Base-by-base conservation (phyloP, 257 asterid genomes). In the Nicotiana knightiana region DNA sequence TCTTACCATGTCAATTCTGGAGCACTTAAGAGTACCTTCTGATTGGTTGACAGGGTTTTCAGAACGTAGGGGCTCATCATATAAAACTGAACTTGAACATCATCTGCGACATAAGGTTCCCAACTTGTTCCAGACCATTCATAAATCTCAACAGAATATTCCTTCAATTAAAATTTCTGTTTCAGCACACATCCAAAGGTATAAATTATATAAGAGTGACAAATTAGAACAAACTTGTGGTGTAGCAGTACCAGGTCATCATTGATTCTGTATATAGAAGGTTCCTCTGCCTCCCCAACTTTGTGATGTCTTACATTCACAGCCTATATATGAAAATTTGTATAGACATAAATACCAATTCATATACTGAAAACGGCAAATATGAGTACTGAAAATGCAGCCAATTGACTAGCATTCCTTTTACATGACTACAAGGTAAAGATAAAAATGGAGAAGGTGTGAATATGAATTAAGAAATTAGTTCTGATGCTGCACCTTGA, bases 21-120 rank as follows among this genome's bases (percentile, higher is more conserved):
- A 77, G 59, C 68, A 78, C 26, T 43, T 66, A 55, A 73, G 35
- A 68, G 39, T 87, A 94, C 98, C 98, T 92, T 89, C 86, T 87
- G 76, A 87, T 94, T 76, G 28, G 96, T 91, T 16, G 93, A 89
- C 91, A 94, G 83, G n/a, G 93, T 92, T 89, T 91, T 94, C 93
- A 94, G 85, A 85, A 94, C 91, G 32, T 94, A 94, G 33, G 98
- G 97, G 82, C 98, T 94, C 98, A 93, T 93, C 98, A 93, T 90
- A 89, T 90, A 93, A 87, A 93, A 92, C 89, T 94, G 98, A 75
- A 94, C 91, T 86, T 94, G 98, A 54, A 92, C 93, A 26, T 94
- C 98, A 75, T 94, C 82, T 77, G 96, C 90, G 55, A 94, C 92
- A 86, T 91, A 89, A 61, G 98, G 97, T 75, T 87, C 93, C 98